A percentile compares a stretch with the other conserved stretches of the same genome.
Evolutionary conservation across 345 rosid species (phyloP).

Genomic region (Lepidium sativum): DNA sequence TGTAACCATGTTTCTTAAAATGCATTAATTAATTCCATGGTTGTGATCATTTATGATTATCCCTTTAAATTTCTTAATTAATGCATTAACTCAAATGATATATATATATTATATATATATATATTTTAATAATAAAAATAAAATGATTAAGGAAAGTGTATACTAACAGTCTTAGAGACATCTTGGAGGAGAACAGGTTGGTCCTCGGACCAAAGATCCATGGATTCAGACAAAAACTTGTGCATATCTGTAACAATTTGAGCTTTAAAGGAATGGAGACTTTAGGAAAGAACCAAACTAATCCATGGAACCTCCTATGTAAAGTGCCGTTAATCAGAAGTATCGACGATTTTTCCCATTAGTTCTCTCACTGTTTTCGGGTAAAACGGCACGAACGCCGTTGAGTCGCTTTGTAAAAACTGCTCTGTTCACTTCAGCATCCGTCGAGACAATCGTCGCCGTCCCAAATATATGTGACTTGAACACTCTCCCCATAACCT

Average conservation of each 20-base stretch:
- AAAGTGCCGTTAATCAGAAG: constrained; percentile 73
- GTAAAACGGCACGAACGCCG: constrained; percentile 75
- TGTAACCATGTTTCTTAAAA: constrained; percentile 23
- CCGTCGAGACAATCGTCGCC: constrained; percentile 79
- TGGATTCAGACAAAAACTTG: constrained; percentile 51
- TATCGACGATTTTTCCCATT: constrained; percentile 95
- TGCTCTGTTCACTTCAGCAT: constrained; percentile 74
- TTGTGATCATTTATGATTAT: constrained; percentile 5
- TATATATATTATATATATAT: not conserved
- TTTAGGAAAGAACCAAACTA: constrained; percentile 76
- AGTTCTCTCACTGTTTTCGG: constrained; percentile 89
- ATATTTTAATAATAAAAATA: no score
- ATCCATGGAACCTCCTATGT: constrained; percentile 90
- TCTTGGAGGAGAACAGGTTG: constrained; percentile 68
- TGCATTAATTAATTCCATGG: not conserved
- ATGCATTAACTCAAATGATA: not conserved
- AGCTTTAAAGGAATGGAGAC: constrained; percentile 69
- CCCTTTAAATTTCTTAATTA: not conserved
- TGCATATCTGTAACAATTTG: constrained; percentile 83
- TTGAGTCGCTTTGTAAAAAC: constrained; percentile 84
- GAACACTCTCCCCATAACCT: constrained; percentile 92
- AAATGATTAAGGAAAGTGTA: not conserved
- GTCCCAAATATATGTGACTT: constrained; percentile 94
- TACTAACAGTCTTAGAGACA: constrained; percentile 68
- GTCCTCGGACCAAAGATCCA: constrained; percentile 65